Base-by-base conservation (phyloP, 768 basidiomycete species). In the Cystoderma amianthinum region DNA sequence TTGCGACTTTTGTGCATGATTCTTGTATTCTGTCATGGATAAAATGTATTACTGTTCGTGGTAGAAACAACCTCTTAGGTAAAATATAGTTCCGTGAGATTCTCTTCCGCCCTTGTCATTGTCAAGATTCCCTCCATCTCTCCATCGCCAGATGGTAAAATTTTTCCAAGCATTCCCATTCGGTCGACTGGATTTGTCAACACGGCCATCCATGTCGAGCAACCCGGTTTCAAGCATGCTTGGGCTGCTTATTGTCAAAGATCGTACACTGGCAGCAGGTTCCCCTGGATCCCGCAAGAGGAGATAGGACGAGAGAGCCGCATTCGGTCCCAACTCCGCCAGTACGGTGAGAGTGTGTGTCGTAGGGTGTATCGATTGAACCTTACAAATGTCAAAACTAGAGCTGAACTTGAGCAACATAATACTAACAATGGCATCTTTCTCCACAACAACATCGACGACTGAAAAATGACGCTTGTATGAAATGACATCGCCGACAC, bases 131-230 rank as follows among this genome's bases (percentile, higher is more conserved):
- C 39, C 47, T 15, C 47, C 7, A 64, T 67, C 62, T 19, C 63
- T 53, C 68, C 71, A 74, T 12, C 78, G 57, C 72, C 74, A 80
- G 4, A 81, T 60, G 4, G 72, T 71, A 47, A 80, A 62, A 6
- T 56, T 52, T 53, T 80, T 80, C 76, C 77, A 80, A 3, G 76
- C 76, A 43, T 76, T 75, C 5, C 67, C 72, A 44, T 74, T 67
- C 2, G 71, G 66, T 19, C 72, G 50, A 40, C 60, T 59, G 9
- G 55, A 32, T 36, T 61, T 65, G 9, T 68, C 63, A 1, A 78
- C 59, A 3, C 73, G 65, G 2, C 70, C 74, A 43, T 80, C 74
- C 0, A 67, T 55, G 41, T 79, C 76, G 5, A 80, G 60, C 5
- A 80, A 43, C 1, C 55, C 69, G 1, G 62, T 69, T 53, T 81